A percentile compares a stretch with the other conserved stretches of the same genome.
Conservation (phyloP, 257 asterid species). For the Solanum rostratum region DNA sequence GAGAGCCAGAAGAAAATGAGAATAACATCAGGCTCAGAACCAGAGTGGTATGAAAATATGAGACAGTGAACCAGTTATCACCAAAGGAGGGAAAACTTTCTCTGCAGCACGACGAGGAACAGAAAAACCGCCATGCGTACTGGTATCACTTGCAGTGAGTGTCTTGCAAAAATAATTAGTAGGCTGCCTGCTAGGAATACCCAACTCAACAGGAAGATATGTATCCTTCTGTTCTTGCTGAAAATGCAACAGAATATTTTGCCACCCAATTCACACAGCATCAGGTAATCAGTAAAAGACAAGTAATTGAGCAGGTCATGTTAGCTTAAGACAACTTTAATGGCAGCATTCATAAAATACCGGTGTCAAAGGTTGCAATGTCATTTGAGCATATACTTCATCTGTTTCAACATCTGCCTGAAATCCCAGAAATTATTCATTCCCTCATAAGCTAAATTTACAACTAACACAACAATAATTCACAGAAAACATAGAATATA, state of each 20-base stretch:
- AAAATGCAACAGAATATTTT: conserved; percentile 1
- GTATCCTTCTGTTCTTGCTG: conserved; percentile 95
- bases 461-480: conserved; percentile 2
- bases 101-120: conserved; percentile 99
- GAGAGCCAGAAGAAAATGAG: background rate
- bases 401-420: conserved; percentile 99
- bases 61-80: background rate
- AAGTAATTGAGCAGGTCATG: background rate
- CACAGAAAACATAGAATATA: background rate
- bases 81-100: conserved; percentile 86
- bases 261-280: background rate
- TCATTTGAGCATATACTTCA: conserved; percentile 97
- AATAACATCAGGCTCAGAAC: background rate
- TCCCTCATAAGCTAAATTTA: background rate
- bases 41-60: background rate
- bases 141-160: conserved; percentile 92
- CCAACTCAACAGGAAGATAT: conserved; percentile 85
- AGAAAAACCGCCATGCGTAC: conserved; percentile 99
- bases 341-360: conserved; percentile 18
- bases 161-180: conserved; percentile 96
- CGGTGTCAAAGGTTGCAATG: conserved; percentile 84
- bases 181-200: conserved; percentile 82
- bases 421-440: conserved; percentile 15
- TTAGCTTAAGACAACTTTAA: background rate
- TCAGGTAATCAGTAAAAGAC: background rate